A percentile compares a stretch with the other conserved stretches of the same genome.
phyloP scores from a whole-genome alignment of 75 land plant species.

The Gnetum montanum region DNA sequence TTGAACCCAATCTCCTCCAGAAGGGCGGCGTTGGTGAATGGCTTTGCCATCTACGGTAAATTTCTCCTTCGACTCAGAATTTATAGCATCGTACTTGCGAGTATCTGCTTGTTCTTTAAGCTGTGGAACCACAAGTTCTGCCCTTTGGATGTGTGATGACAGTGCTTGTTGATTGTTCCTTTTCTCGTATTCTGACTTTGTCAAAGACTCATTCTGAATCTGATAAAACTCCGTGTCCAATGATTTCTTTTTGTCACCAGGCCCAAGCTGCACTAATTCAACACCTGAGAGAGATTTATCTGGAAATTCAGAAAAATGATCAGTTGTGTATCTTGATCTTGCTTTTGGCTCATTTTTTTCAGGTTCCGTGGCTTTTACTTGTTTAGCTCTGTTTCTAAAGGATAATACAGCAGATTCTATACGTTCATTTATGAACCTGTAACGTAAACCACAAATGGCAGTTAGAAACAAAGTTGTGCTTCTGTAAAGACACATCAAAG shows the following conservation, averaged over 20 bases:
- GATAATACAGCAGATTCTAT: constrained; percentile 49
- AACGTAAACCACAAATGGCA: background rate
- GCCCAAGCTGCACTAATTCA: constrained; percentile 56
- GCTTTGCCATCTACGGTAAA: constrained; percentile 9
- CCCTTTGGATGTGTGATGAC: constrained; percentile 1
- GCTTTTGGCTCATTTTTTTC: constrained; percentile 9
- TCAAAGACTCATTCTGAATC: background rate
- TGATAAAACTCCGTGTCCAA: background rate
- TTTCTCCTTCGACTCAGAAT: constrained; percentile 9
- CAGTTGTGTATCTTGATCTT: constrained; percentile 23
- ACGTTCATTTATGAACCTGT: constrained; percentile 76
- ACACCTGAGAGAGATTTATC: constrained; percentile 50
- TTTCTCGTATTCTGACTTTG: background rate
- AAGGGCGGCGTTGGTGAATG: constrained; percentile 5
- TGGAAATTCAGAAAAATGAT: constrained; percentile 24
- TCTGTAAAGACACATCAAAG: no score
- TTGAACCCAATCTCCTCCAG: constrained; percentile 69
- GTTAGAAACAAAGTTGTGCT: no score
- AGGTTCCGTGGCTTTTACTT: constrained; percentile 7
- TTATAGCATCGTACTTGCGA: constrained; percentile 14
- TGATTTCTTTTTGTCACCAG: constrained; percentile 6
- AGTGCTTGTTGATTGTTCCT: background rate
- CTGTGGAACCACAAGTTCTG: background rate
- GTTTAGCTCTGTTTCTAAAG: constrained; percentile 19
- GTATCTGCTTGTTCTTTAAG: constrained; percentile 1